These are phyloP conservation scores for Brasenia schreberi DNA, from an alignment of 164 flowering plant species.

Conservation along the genomic window DNA sequence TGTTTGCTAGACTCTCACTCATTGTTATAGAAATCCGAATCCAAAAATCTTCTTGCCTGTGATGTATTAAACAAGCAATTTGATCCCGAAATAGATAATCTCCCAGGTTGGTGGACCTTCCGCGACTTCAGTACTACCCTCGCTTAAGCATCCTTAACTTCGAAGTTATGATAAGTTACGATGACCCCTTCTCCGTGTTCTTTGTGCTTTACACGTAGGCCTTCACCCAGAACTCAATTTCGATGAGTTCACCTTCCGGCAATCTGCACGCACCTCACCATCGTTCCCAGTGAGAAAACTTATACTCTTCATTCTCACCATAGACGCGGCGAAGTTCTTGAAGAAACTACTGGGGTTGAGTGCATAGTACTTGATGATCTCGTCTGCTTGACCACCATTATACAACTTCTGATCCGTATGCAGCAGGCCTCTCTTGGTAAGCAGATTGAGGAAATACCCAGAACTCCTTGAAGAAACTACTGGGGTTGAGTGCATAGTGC, in stretches of 20 bases:
- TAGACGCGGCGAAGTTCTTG: slow-evolving; percentile 17
- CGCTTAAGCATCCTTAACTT: no score
- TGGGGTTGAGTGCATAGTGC: slow-evolving; percentile 7
- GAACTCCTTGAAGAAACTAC: slow-evolving; percentile 9
- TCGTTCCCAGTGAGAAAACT: slow-evolving; percentile 12
- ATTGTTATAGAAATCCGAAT: no score
- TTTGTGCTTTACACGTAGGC: no score
- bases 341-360: slow-evolving; percentile 5
- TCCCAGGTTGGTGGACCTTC: no score
- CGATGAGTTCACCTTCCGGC: slow-evolving; percentile 17
- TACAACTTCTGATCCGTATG: slow-evolving; percentile 24
- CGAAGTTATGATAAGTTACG: no score
- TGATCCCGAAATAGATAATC: no score
- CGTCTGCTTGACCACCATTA: slow-evolving; percentile 11
- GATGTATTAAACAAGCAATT: no score
- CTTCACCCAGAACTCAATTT: neutral
- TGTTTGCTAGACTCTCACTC: no score
- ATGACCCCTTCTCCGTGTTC: no score
- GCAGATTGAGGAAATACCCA: slow-evolving; percentile 12
- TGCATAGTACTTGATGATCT: slow-evolving; percentile 14
- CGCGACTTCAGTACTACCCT: no score
- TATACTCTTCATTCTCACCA: slow-evolving; percentile 22
- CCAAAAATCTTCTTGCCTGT: no score
- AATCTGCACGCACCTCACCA: slow-evolving; percentile 19
- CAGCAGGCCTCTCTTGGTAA: slow-evolving; percentile 15